phyloP scores from a whole-genome alignment of 2,329 filamentous ascomycete genomes.

The Eurotiales sp. region DNA sequence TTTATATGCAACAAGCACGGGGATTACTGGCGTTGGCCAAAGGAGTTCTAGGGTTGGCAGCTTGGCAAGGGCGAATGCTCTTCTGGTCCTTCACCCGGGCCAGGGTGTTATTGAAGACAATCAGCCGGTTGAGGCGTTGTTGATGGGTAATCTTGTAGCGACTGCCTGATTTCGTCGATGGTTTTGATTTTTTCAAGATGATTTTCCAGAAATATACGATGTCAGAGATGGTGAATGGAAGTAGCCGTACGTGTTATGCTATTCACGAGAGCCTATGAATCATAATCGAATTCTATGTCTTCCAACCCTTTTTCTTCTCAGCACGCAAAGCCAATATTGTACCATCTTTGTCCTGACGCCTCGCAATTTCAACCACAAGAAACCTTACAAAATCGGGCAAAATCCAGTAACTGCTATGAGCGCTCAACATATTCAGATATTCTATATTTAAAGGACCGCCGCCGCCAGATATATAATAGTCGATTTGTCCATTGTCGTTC shows the following conservation, averaged over 20 bases:
- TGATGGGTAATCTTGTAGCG: conserved; percentile 61
- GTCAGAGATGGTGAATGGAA: no score
- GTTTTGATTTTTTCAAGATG: background rate
- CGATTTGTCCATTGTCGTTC: conserved; percentile 95
- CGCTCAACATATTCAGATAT: conserved; percentile 94
- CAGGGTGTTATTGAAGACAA: conserved; percentile 63
- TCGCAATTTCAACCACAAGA: conserved; percentile 81
- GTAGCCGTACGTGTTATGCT: no score
- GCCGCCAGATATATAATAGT: conserved; percentile 80
- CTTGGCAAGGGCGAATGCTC: conserved; percentile 79
- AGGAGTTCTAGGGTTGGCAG: conserved; percentile 87
- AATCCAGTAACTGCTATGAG: conserved; percentile 92
- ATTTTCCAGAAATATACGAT: no score
- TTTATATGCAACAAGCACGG: conserved; percentile 75
- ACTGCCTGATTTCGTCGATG: conserved; percentile 14
- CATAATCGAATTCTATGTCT: conserved; percentile 24
- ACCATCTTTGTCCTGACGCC: conserved; percentile 63
- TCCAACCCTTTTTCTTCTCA: conserved; percentile 49
- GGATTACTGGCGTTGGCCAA: conserved; percentile 59
- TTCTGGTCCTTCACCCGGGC: conserved; percentile 59
- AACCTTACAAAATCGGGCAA: conserved; percentile 84
- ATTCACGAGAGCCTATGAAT: no score
- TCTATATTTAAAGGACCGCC: conserved; percentile 89
- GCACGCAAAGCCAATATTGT: conserved; percentile 54
- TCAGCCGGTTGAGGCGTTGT: conserved; percentile 67